A percentile compares a stretch with the other conserved stretches of the same genome.
phyloP scores from a whole-genome alignment of 1,139 yeast species.

The Geotrichum citri-aurantii region DNA sequence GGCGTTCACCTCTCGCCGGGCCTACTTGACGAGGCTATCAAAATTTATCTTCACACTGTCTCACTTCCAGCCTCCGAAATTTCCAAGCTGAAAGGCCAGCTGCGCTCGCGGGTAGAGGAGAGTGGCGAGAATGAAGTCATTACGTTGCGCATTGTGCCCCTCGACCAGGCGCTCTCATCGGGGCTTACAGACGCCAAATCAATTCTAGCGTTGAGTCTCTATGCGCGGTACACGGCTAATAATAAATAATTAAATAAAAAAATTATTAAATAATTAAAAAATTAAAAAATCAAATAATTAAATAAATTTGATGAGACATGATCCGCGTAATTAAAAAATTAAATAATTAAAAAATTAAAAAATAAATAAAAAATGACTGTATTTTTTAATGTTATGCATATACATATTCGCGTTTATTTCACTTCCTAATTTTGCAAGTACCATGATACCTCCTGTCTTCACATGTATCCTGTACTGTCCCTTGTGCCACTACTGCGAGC shows the following conservation, averaged over 20 bases:
- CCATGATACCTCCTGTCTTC: not conserved
- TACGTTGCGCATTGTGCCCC: constrained; percentile 19
- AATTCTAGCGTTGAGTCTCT: constrained; percentile 23
- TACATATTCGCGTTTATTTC: not conserved
- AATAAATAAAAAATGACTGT: not conserved
- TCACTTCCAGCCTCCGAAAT: constrained; percentile 21
- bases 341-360: not conserved
- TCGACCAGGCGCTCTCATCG: constrained; percentile 12
- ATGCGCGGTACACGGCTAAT: constrained; percentile 6
- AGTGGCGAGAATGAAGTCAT: constrained; percentile 23
- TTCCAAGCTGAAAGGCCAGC: constrained; percentile 20
- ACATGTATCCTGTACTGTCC: not conserved
- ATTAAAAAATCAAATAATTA: not conserved
- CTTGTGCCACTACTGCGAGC: not conserved
- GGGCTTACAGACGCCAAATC: constrained; percentile 23
- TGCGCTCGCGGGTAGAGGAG: constrained; percentile 18
- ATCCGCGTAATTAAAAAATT: no score
- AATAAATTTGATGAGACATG: no score
- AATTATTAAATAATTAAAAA: no score
- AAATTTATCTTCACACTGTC: constrained; percentile 19
- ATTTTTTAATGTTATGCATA: not conserved
- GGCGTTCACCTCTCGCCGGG: constrained; percentile 23
- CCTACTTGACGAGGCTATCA: constrained; percentile 23
- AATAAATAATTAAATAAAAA: no score
- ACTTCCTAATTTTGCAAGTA: not conserved